These are phyloP conservation scores for Talaromyces marneffei DNA, from an alignment of 2,329 filamentous ascomycete genomes.

Conservation along the genomic window DNA sequence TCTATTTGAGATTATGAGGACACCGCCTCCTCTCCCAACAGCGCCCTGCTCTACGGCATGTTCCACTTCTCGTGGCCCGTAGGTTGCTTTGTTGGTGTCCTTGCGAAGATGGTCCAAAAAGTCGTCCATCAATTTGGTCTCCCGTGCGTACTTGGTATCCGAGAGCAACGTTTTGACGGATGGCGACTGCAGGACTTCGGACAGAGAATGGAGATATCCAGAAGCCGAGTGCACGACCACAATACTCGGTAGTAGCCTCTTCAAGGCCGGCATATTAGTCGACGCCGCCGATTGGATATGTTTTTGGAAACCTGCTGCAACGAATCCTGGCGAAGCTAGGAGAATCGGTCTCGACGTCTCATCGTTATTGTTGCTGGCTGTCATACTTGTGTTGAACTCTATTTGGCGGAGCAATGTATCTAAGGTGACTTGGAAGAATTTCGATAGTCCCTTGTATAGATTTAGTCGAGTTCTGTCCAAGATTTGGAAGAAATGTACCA, in stretches of 20 bases:
- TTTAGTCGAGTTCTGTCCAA: not conserved
- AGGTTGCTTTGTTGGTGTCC: slow-evolving; percentile 86
- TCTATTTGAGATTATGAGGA: slow-evolving; percentile 78
- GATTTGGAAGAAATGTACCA: slow-evolving; percentile 5
- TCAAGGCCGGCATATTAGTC: slow-evolving; percentile 52
- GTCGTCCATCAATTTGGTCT: slow-evolving; percentile 77
- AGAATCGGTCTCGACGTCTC: slow-evolving; percentile 57
- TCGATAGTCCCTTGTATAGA: slow-evolving; percentile 56
- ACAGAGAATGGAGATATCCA: slow-evolving; percentile 78
- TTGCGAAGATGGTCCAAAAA: slow-evolving; percentile 71
- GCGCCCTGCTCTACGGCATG: slow-evolving; percentile 80
- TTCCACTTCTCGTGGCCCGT: slow-evolving; percentile 76
- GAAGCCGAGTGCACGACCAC: slow-evolving; percentile 76
- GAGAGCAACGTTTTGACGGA: slow-evolving; percentile 71
- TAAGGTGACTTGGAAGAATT: slow-evolving; percentile 73
- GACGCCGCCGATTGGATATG: slow-evolving; percentile 61
- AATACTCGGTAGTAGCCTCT: slow-evolving; percentile 60
- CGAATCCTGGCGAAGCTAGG: slow-evolving; percentile 83
- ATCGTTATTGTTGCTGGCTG: slow-evolving; percentile 29
- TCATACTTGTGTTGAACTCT: slow-evolving; percentile 55
- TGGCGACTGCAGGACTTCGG: slow-evolving; percentile 76
- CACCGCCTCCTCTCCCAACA: slow-evolving; percentile 77
- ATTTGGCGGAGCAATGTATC: slow-evolving; percentile 70
- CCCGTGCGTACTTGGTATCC: slow-evolving; percentile 80
- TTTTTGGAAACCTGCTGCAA: slow-evolving; percentile 71